These are phyloP conservation scores for Rhizopogon roseolus DNA, from an alignment of 768 basidiomycete species.

Conservation along the genomic window DNA sequence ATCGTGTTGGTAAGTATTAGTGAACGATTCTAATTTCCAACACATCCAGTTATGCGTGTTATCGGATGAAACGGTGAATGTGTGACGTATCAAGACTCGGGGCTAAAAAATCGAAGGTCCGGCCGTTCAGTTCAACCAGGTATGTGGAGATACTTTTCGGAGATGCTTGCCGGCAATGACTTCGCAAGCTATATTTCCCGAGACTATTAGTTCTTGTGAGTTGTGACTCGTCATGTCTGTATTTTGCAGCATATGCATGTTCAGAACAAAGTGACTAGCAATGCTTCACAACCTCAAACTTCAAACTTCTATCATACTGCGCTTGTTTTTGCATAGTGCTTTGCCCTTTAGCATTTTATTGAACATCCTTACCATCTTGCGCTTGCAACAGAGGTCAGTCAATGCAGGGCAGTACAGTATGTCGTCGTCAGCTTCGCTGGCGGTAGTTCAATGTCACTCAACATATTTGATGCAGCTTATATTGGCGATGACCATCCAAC, in stretches of 20 bases:
- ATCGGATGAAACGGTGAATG: background rate
- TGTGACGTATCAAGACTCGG: too few species aligned
- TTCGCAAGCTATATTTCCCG: too few species aligned
- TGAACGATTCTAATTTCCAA: too few species aligned
- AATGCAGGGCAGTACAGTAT: constrained; percentile 2
- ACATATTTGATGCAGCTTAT: constrained; percentile 14
- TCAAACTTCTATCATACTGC: background rate
- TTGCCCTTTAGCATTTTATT: background rate
- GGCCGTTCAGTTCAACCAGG: too few species aligned
- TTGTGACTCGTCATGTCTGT: too few species aligned
- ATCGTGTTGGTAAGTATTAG: too few species aligned
- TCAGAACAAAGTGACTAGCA: background rate
- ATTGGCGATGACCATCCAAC: constrained; percentile 21
- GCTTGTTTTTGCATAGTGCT: background rate
- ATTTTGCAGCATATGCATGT: background rate
- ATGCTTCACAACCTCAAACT: background rate
- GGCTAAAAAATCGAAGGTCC: too few species aligned
- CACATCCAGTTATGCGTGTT: background rate
- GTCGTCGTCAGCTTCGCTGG: background rate
- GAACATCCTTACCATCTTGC: background rate
- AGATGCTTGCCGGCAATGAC: background rate
- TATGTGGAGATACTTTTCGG: too few species aligned
- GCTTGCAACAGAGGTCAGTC: background rate
- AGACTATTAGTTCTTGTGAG: too few species aligned
- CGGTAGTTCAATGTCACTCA: background rate